Conservation (phyloP, 179 eudicot species). For the Patellifolia procumbens region DNA sequence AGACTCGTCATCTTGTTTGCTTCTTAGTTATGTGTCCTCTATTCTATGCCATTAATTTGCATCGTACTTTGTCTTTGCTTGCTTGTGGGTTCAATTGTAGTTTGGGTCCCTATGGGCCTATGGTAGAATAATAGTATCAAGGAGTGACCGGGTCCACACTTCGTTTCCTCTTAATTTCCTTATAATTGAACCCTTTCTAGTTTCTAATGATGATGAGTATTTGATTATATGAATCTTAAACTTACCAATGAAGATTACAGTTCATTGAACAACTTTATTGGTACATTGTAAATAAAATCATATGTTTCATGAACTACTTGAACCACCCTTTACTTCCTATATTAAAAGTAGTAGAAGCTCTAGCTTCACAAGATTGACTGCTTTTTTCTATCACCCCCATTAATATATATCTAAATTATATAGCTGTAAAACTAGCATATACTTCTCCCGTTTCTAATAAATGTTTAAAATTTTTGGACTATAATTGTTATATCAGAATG, state of each 20-base stretch:
- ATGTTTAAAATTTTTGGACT: too few relatives aligned
- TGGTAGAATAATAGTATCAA: not conserved
- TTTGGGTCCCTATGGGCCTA: not conserved
- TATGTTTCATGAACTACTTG: not conserved
- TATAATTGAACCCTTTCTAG: not conserved
- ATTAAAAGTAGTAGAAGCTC: not conserved
- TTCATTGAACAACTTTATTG: not conserved
- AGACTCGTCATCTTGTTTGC: not conserved
- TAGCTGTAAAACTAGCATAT: too few relatives aligned
- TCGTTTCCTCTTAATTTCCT: not conserved
- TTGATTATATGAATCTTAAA: not conserved
- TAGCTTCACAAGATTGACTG: slow-evolving; percentile 8
- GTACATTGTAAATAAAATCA: not conserved
- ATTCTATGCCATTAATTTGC: not conserved
- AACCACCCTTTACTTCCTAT: not conserved
- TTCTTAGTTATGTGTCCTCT: not conserved
- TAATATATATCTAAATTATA: too few relatives aligned
- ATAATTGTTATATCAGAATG: too few relatives aligned
- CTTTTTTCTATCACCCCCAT: slow-evolving; percentile 5
- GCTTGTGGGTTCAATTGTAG: not conserved
- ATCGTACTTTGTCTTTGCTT: not conserved
- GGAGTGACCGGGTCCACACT: not conserved
- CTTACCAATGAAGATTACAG: not conserved
- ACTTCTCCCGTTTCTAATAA: too few relatives aligned
- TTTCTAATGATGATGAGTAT: not conserved